Evolutionary conservation across 306 rosid genomes (phyloP).

Genomic region (Ormosia semicastrata): DNA sequence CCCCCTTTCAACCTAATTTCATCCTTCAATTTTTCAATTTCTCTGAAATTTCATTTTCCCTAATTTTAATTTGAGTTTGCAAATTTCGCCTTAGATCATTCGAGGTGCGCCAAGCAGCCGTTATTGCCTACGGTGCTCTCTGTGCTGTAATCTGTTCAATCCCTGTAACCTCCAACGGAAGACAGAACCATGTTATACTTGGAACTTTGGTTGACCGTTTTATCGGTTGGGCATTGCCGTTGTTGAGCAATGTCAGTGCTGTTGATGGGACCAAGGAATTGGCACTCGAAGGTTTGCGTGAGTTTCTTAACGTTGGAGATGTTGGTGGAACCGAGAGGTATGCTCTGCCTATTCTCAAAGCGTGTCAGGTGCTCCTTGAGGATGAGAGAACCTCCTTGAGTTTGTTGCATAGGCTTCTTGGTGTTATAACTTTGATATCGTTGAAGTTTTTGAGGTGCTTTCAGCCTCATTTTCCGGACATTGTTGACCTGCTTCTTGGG

Average conservation of each 20-base stretch:
- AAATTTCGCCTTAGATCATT: conserved; percentile 47
- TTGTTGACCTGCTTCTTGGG: conserved; percentile 81
- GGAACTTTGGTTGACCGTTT: conserved; percentile 79
- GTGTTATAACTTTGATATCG: conserved; percentile 72
- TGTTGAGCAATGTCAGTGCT: conserved; percentile 52
- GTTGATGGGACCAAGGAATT: conserved; percentile 64
- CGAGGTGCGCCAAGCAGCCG: conserved; percentile 76
- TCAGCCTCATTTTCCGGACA: conserved; percentile 84
- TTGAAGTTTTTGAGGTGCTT: conserved; percentile 74
- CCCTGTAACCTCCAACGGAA: conserved; percentile 57
- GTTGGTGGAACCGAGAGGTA: conserved; percentile 74
- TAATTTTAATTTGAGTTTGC: conserved; percentile 12
- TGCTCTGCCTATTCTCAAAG: conserved; percentile 79
- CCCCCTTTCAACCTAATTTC: neutral
- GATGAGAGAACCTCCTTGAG: conserved; percentile 89
- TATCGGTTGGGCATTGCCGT: conserved; percentile 88
- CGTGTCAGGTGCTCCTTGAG: conserved; percentile 84
- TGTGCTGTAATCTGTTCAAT: conserved; percentile 70
- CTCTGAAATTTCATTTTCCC: neutral
- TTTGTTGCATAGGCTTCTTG: conserved; percentile 61
- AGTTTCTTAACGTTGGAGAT: conserved; percentile 81
- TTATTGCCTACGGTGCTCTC: conserved; percentile 75
- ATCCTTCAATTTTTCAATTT: no score
- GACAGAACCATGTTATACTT: conserved; percentile 76
- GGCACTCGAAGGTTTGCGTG: conserved; percentile 75